phyloP scores from a whole-genome alignment of 1,284 basidiomycete genomes.

The Coriolopsis trogii region DNA sequence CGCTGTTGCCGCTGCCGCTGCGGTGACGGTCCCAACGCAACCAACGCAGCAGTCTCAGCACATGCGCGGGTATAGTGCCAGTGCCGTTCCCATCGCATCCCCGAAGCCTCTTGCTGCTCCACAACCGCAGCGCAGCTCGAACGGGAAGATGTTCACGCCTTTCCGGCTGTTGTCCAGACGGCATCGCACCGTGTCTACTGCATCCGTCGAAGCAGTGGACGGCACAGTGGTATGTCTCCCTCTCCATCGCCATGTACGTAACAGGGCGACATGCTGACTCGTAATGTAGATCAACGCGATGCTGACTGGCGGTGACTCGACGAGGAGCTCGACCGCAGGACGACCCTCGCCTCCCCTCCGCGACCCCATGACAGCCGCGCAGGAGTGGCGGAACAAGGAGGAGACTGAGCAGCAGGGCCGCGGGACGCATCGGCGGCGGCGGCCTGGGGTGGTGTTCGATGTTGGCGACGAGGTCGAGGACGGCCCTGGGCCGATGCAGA shows the following conservation, averaged over 20 bases:
- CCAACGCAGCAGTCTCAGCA: too few species aligned
- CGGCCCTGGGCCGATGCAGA: conserved; percentile 17
- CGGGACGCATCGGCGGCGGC: conserved; percentile 50
- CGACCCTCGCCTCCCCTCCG: conserved; percentile 59
- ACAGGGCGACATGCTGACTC: conserved; percentile 6
- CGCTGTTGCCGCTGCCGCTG: conserved; percentile 21
- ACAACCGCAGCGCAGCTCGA: conserved; percentile 41
- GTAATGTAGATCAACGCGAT: conserved; percentile 62
- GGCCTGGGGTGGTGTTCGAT: conserved; percentile 75
- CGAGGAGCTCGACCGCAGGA: conserved; percentile 55
- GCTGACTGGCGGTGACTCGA: conserved; percentile 72
- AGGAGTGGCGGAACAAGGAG: conserved; percentile 64
- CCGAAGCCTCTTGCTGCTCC: conserved; percentile 29
- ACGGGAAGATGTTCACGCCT: conserved; percentile 56
- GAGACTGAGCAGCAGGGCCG: conserved; percentile 43
- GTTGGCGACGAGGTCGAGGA: conserved; percentile 44
- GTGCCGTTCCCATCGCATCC: conserved; percentile 18
- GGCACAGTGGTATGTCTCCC: conserved; percentile 66
- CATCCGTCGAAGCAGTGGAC: conserved; percentile 74
- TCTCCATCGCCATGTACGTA: conserved; percentile 13
- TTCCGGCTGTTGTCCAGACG: conserved; percentile 65
- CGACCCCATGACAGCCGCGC: conserved; percentile 63
- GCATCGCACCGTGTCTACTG: conserved; percentile 69
- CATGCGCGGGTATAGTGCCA: conserved; percentile 7
- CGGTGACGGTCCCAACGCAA: conserved; percentile 25